Evolutionary conservation across 257 asterid genomes (phyloP).

Genomic region (Schizonepeta tenuifolia): DNA sequence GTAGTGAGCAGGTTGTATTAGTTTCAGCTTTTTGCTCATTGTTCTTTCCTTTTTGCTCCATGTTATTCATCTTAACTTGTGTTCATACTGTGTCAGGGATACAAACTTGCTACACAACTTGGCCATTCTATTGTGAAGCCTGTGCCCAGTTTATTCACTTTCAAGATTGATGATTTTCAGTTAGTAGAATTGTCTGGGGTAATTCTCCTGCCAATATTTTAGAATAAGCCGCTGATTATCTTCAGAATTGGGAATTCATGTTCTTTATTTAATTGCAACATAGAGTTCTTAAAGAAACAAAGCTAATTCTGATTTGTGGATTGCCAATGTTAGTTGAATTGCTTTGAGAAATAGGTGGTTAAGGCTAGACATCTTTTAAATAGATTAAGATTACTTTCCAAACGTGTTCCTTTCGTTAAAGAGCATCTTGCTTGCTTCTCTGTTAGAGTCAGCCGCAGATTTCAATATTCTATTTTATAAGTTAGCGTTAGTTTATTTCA

Average conservation of each 20-base stretch:
- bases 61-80: slow-evolving; percentile 24
- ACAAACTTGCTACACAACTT: slow-evolving; percentile 76
- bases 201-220: slow-evolving; percentile 39
- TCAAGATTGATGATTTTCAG: slow-evolving; percentile 81
- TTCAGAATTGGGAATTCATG: slow-evolving; percentile 13
- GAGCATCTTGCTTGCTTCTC: not conserved
- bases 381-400: not conserved
- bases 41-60: slow-evolving; percentile 25
- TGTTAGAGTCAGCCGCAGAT: too few relatives aligned
- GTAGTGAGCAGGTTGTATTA: slow-evolving; percentile 79
- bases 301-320: slow-evolving; percentile 11
- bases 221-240: slow-evolving; percentile 18
- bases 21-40: slow-evolving; percentile 24
- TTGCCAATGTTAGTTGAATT: not conserved
- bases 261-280: not conserved
- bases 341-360: not conserved
- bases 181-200: slow-evolving; percentile 92
- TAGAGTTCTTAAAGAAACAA: slow-evolving; percentile 13
- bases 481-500: too few relatives aligned
- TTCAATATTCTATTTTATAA: too few relatives aligned
- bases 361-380: not conserved
- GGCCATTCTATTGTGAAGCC: slow-evolving; percentile 91
- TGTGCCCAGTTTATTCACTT: slow-evolving; percentile 95
- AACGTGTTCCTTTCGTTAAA: not conserved
- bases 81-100: slow-evolving; percentile 59